A percentile compares a stretch with the other conserved stretches of the same genome.
Conservation (phyloP, 768 basidiomycete genomes). For the Leucosporidium creatinivorum region DNA sequence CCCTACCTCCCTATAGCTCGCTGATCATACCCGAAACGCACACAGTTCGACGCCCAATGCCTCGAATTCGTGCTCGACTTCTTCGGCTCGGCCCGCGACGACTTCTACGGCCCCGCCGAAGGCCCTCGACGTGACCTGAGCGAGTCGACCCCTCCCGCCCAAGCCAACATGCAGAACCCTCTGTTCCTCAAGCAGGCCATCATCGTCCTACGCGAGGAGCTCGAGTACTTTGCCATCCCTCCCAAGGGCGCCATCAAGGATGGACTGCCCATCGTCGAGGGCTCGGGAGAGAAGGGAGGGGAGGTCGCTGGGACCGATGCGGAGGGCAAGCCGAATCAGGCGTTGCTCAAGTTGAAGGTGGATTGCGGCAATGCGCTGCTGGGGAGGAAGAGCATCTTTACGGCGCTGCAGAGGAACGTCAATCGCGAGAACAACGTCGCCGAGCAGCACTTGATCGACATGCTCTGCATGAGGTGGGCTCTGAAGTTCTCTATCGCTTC, state of each 20-base stretch:
- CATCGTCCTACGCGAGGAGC: slow-evolving; percentile 93
- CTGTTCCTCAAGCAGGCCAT: slow-evolving; percentile 93
- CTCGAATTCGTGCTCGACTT: slow-evolving; percentile 89
- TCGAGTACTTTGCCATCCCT: slow-evolving; percentile 97
- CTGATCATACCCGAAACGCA: too few relatives aligned
- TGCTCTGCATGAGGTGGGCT: slow-evolving; percentile 95
- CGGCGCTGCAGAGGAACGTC: slow-evolving; percentile 94
- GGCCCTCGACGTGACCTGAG: slow-evolving; percentile 28
- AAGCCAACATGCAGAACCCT: slow-evolving; percentile 66
- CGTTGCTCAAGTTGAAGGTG: slow-evolving; percentile 71
- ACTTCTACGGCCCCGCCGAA: slow-evolving; percentile 71
- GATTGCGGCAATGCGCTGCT: slow-evolving; percentile 80
- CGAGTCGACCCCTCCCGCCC: slow-evolving; percentile 17
- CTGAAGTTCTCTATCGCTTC: background rate
- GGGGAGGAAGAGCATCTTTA: slow-evolving; percentile 86
- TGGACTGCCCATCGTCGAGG: slow-evolving; percentile 26
- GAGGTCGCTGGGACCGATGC: slow-evolving; percentile 58
- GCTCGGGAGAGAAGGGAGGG: slow-evolving; percentile 40
- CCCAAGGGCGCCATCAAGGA: slow-evolving; percentile 44
- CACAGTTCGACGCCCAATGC: slow-evolving; percentile 92
- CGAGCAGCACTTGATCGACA: slow-evolving; percentile 98
- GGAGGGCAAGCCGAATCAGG: slow-evolving; percentile 69
- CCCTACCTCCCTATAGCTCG: too few relatives aligned
- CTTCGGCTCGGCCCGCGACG: slow-evolving; percentile 77
- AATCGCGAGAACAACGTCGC: slow-evolving; percentile 99